Evolutionary conservation across 78 protist species (phyloP).

Genomic region (Diacronema lutheri): DNA sequence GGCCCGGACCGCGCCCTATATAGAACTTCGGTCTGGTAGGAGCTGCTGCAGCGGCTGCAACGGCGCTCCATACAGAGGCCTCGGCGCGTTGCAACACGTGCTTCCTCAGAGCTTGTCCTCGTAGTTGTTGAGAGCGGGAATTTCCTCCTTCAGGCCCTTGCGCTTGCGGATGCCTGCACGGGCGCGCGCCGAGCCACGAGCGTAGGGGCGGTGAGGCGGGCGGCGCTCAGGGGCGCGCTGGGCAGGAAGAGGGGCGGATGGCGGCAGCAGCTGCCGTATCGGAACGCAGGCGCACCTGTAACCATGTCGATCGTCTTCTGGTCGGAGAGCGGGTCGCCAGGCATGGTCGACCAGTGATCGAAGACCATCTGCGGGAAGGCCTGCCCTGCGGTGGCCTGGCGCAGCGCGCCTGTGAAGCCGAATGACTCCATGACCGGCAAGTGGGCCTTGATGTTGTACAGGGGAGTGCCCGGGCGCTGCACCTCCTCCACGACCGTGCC

Average conservation of each 20-base stretch:
- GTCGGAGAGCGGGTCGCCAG: conserved; percentile 73
- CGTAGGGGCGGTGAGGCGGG: too few relatives aligned
- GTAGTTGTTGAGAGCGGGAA: conserved; percentile 69
- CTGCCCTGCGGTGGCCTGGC: conserved; percentile 96
- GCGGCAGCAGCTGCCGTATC: too few relatives aligned
- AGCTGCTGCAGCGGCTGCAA: too few relatives aligned
- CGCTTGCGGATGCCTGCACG: conserved; percentile 76
- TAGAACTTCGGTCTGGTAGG: too few relatives aligned
- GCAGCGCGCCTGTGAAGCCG: conserved; percentile 92
- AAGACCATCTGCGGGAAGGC: conserved; percentile 99
- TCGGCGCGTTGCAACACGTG: too few relatives aligned
- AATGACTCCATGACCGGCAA: conserved; percentile 98
- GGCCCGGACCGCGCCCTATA: too few relatives aligned
- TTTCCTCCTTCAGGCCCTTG: conserved; percentile 88
- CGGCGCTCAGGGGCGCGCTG: too few relatives aligned
- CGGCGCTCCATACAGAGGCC: too few relatives aligned
- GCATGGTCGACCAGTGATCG: conserved; percentile 90
- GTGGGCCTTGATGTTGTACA: conserved; percentile 80
- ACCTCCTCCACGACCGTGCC: conserved; percentile 90
- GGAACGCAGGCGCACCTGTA: not conserved
- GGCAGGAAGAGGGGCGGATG: not conserved
- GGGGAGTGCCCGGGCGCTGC: conserved; percentile 60
- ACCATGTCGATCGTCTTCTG: conserved; percentile 23
- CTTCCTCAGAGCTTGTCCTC: conserved; percentile 73
- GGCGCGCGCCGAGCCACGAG: too few relatives aligned